Base-by-base conservation (phyloP, 352 stramenopile genomes). In the Globisporangium spiculum region DNA sequence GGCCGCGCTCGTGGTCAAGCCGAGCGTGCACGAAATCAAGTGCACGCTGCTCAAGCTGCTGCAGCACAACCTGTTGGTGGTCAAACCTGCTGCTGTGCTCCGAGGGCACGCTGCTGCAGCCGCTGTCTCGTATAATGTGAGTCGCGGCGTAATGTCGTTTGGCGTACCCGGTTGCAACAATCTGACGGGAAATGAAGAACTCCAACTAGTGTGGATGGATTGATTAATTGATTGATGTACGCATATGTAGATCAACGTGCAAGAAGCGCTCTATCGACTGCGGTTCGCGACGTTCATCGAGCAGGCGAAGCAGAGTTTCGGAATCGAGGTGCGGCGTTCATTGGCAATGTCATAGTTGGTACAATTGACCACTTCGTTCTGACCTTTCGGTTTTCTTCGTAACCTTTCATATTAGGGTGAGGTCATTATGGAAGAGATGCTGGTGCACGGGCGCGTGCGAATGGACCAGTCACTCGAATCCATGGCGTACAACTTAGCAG, bases 371-470 rank as follows among this genome's bases (percentile, higher is more conserved):
- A 48, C 16, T 48, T 20, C 4, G 41, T 48, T 48, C 41, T 48
- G 14, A 48, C 41, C 4, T 7, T 3, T 20, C 3, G 14, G 2
- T 20, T 20, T 14, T 46, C 14, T 20, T 46, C 16, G 14, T 48
- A 48, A n/a, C 27, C 48, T 55, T 16, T 55, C 48, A 30, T 7
- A 32, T 22, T 65, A 81, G 69, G 89, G 89, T 38, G 86, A 94
- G 61, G 81, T 96, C 34, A 87, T 96, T 44, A 96, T 96, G 89
- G 87, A 96, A 63, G 89, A 96, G 66, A 68, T 96, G n/a, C 65
- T 96, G 6, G 84, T 94, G 46, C 85, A 93, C 55, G 89, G 89
- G 8, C 83, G 89, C 63, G 78, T 96, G 60, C 89, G 89, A 12
- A 82, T 96, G 54, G 89, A 95, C 75, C 87, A 96, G 72, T 94